Conservation (phyloP, 1,284 basidiomycete species). For the Fistulinella cinereoalba region DNA sequence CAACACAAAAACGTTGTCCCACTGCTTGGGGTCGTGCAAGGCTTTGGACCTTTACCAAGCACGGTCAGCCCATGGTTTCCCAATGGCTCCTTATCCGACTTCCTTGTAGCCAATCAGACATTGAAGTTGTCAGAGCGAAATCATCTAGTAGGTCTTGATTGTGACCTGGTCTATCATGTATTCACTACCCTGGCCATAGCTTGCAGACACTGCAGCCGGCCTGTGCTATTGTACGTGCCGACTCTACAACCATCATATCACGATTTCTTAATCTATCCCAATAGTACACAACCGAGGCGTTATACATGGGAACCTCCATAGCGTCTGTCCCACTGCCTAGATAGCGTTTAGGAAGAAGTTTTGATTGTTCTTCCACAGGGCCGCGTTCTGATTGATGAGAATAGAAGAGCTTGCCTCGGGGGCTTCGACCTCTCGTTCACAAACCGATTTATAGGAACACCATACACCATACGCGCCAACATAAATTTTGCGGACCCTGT, state of each 20-base stretch:
- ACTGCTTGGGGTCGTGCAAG: constrained; percentile 25
- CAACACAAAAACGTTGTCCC: constrained; percentile 29
- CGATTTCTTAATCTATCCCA: background rate
- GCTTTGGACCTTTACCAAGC: constrained; percentile 19
- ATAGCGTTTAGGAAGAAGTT: background rate
- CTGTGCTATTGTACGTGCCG: constrained; percentile 26
- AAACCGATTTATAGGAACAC: constrained; percentile 31
- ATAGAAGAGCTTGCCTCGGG: constrained; percentile 24
- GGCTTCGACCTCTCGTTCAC: constrained; percentile 41
- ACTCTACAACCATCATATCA: background rate
- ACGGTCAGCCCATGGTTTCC: constrained; percentile 30
- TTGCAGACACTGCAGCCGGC: constrained; percentile 26
- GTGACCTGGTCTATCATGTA: background rate
- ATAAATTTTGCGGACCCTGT: constrained; percentile 39
- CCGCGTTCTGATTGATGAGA: constrained; percentile 26
- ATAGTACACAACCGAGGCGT: constrained; percentile 23
- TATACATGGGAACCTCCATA: constrained; percentile 30
- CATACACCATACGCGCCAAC: constrained; percentile 33
- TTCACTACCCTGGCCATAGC: constrained; percentile 11
- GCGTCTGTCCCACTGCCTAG: constrained; percentile 12
- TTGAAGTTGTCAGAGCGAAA: constrained; percentile 6
- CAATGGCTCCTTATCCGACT: constrained; percentile 25
- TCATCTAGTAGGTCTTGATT: constrained; percentile 13
- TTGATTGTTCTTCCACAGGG: constrained; percentile 16
- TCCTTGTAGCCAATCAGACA: constrained; percentile 6